phyloP scores from a whole-genome alignment of 2,329 filamentous ascomycete species.

The Fusarium palustre region DNA sequence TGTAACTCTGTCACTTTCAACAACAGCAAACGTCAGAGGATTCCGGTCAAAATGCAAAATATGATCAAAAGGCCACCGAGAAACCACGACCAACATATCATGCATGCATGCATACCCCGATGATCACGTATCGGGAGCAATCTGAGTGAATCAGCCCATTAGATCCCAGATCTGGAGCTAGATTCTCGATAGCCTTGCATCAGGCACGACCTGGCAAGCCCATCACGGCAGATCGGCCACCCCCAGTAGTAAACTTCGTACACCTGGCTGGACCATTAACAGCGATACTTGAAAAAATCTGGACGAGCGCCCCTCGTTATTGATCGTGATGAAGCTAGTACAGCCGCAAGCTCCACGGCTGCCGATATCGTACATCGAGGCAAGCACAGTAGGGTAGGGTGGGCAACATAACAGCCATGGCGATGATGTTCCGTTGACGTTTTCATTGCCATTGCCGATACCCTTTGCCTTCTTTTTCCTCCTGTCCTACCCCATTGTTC shows the following conservation, averaged over 20 bases:
- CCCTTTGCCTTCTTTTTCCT: slow-evolving; percentile 26
- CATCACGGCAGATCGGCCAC: slow-evolving; percentile 21
- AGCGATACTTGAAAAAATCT: slow-evolving; percentile 35
- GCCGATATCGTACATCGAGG: slow-evolving; percentile 36
- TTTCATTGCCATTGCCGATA: slow-evolving; percentile 7
- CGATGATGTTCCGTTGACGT: slow-evolving; percentile 19
- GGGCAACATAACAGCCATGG: slow-evolving; percentile 34
- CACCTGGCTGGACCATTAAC: slow-evolving; percentile 23
- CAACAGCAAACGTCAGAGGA: slow-evolving; percentile 9
- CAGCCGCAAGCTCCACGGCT: slow-evolving; percentile 25
- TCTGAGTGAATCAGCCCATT: slow-evolving; percentile 2
- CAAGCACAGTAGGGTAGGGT: slow-evolving; percentile 35
- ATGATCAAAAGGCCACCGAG: neutral
- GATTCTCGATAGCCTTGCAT: slow-evolving; percentile 20
- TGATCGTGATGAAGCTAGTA: slow-evolving; percentile 43
- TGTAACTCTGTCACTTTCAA: slow-evolving; percentile 8
- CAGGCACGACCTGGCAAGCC: slow-evolving; percentile 19
- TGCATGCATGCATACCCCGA: slow-evolving; percentile 5
- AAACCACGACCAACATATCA: slow-evolving; percentile 8
- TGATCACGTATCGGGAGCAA: slow-evolving; percentile 26
- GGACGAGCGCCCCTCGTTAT: slow-evolving; percentile 43
- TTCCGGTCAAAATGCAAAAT: slow-evolving; percentile 8
- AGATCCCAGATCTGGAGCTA: slow-evolving; percentile 15
- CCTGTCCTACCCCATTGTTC: slow-evolving; percentile 34
- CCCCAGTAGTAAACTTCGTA: slow-evolving; percentile 11